Percentiles rank a stretch among this genome's conserved stretches.
Conservation (phyloP, 129 eudicot species). For the Artemisia annua region DNA sequence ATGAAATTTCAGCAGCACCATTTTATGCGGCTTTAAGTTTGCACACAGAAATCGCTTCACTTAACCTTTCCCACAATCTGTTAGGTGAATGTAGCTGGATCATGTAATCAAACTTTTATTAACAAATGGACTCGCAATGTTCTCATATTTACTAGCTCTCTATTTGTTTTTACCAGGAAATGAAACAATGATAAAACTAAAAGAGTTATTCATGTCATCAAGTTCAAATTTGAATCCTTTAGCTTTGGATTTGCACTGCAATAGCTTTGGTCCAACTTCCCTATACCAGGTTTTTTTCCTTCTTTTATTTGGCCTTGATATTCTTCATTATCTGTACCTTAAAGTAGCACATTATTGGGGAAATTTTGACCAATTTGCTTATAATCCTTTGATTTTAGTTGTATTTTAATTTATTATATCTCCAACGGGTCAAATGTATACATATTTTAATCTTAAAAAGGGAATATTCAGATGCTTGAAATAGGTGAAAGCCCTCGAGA, state of each 20-base stretch:
- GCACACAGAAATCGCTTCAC: conserved; percentile 62
- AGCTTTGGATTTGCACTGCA: conserved; percentile 76
- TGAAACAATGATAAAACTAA: conserved; percentile 68
- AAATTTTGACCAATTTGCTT: no score
- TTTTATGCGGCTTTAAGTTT: conserved; percentile 61
- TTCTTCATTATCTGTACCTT: neutral
- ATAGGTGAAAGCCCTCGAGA: no score
- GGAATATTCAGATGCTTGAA: no score
- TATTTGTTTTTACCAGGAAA: conserved; percentile 53
- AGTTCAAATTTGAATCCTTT: conserved; percentile 75
- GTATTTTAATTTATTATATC: no score
- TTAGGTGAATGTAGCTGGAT: conserved; percentile 51
- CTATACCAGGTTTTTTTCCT: conserved; percentile 60
- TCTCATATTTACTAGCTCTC: neutral
- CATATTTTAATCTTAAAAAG: no score
- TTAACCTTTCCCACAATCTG: conserved; percentile 89
- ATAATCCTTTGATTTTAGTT: no score
- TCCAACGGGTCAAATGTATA: no score
- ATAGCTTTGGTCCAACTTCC: conserved; percentile 88
- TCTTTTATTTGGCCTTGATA: conserved; percentile 3
- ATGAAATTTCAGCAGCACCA: conserved; percentile 77
- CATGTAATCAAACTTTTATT: neutral
- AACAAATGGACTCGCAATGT: neutral
- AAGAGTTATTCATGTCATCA: conserved; percentile 59
- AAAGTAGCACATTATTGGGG: neutral